These are phyloP conservation scores for Pyrenochaeta sp. DNA, from an alignment of 2,329 filamentous ascomycete species.

Conservation along the genomic window DNA sequence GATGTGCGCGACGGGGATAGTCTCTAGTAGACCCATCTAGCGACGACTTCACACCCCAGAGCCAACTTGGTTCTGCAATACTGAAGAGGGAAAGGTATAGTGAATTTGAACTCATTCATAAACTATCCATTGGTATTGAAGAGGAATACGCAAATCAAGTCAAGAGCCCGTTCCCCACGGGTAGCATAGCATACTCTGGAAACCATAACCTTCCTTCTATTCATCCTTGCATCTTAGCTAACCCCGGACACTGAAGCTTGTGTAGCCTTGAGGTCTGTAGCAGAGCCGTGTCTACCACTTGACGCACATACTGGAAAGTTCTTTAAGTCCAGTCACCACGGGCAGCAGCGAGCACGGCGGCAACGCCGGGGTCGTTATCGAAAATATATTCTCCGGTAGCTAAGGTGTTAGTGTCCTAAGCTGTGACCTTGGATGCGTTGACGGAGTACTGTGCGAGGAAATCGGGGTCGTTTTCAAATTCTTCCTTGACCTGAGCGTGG, in stretches of 20 bases:
- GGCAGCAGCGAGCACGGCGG: not conserved
- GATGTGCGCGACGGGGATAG: too few relatives aligned
- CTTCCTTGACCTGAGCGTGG: conserved; percentile 80
- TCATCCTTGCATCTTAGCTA: not conserved
- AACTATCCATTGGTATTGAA: not conserved
- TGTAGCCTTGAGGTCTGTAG: too few relatives aligned
- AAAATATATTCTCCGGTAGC: not conserved
- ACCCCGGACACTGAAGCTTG: not conserved
- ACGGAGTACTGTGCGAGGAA: conserved; percentile 80
- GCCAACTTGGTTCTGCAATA: too few relatives aligned
- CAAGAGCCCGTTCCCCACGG: not conserved
- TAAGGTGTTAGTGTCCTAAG: conserved; percentile 1
- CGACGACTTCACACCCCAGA: too few relatives aligned
- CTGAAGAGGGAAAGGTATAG: too few relatives aligned
- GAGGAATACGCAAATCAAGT: not conserved
- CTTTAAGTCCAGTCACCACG: not conserved
- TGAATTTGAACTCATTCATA: not conserved
- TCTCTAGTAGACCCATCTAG: too few relatives aligned
- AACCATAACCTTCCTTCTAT: not conserved
- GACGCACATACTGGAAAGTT: not conserved
- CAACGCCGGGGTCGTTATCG: not conserved
- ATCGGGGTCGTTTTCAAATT: conserved; percentile 81
- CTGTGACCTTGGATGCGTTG: conserved; percentile 23
- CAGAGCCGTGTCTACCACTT: not conserved
- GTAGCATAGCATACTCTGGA: not conserved